phyloP scores from a whole-genome alignment of 108 stramenopile species.

The Bacterosira constricta region DNA sequence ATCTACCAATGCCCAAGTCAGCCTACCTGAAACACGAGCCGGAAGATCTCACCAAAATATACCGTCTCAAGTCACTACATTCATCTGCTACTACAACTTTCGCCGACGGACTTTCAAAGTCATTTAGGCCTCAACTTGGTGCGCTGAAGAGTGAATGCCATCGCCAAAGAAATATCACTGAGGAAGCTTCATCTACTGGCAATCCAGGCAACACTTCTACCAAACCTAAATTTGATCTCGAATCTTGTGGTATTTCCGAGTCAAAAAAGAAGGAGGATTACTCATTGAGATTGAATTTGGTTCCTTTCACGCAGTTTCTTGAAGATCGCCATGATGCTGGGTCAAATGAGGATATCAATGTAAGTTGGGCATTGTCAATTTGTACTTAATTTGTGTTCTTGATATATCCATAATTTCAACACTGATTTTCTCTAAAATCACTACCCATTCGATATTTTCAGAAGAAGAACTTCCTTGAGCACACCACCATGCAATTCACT shows the following conservation, averaged over 20 bases:
- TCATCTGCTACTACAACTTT: not conserved
- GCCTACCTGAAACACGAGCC: conserved; percentile 18
- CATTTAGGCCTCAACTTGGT: conserved; percentile 1
- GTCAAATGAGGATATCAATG: not conserved
- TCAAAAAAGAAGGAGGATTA: not conserved
- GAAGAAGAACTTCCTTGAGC: no score
- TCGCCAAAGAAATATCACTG: no score
- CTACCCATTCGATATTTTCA: no score
- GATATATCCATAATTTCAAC: no score
- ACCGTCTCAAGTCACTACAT: conserved; percentile 2
- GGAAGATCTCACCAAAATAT: conserved; percentile 12
- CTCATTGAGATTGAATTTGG: not conserved
- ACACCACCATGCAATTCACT: no score
- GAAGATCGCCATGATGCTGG: not conserved
- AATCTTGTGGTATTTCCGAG: not conserved
- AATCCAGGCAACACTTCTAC: not conserved
- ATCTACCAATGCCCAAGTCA: conserved; percentile 6
- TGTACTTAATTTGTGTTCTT: not conserved
- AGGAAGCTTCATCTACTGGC: not conserved
- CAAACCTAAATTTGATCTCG: conserved; percentile 5
- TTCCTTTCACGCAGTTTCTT: conserved; percentile 13
- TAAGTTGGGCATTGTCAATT: not conserved
- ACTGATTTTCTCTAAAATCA: no score
- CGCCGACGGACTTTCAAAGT: not conserved
- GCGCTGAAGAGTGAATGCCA: not conserved